Percentiles rank a stretch among this genome's conserved stretches.
These are phyloP conservation scores for Pseudopediastrum boryanum DNA, from an alignment of 139 green algal genomes.

Conservation along the genomic window DNA sequence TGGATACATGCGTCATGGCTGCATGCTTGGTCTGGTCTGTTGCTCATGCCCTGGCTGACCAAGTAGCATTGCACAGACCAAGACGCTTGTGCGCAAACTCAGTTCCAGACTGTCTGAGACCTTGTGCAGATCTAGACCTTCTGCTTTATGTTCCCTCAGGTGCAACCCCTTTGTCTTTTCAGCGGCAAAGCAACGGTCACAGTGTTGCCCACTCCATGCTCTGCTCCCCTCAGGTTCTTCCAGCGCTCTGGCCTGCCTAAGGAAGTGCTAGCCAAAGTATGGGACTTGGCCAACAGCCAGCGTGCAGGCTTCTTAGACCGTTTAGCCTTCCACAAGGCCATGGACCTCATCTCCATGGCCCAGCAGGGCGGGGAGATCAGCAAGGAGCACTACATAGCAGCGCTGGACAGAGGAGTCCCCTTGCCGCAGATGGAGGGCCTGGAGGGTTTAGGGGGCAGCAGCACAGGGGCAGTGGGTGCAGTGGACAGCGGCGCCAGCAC, in stretches of 20 bases:
- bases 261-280: constrained; percentile 69
- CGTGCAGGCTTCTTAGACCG: constrained; percentile 81
- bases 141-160: not conserved
- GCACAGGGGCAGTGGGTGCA: not conserved
- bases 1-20: too few species aligned
- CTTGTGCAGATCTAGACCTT: not conserved
- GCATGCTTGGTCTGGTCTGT: too few species aligned
- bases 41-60: too few species aligned
- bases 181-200: too few species aligned
- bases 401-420: constrained; percentile 42
- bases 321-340: constrained; percentile 75
- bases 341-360: constrained; percentile 79
- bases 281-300: constrained; percentile 60
- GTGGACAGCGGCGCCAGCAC: too few species aligned
- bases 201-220: not conserved
- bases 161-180: too few species aligned
- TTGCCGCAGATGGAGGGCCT: constrained; percentile 46
- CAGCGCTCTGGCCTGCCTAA: constrained; percentile 73
- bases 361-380: constrained; percentile 54
- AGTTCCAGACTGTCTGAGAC: too few species aligned
- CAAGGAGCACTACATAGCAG: constrained; percentile 47
- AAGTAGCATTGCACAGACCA: too few species aligned
- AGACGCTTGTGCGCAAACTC: not conserved
- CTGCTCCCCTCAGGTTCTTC: constrained; percentile 70
- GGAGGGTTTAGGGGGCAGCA: not conserved